Evolutionary conservation across 225 moss, liverwort and hornwort species (phyloP).

Genomic region (Physcomitrium patens): DNA sequence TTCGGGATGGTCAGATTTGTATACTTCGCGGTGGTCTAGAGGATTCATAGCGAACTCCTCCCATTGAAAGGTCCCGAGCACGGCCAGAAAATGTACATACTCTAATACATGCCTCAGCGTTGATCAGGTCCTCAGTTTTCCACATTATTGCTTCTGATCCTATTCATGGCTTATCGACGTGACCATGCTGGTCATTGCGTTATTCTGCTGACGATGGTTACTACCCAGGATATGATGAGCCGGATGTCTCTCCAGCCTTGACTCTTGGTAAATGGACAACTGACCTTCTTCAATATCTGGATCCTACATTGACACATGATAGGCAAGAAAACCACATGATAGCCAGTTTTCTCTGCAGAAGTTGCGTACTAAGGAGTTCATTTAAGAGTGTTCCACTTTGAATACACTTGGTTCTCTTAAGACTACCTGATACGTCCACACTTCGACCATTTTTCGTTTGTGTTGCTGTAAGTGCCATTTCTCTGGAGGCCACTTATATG

Average conservation of each 20-base stretch:
- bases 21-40: slow-evolving; percentile 41
- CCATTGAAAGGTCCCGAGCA: background rate
- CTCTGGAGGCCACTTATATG: too few species aligned
- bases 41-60: slow-evolving; percentile 24
- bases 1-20: slow-evolving; percentile 41
- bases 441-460: background rate
- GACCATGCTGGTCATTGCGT: background rate
- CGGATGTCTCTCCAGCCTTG: slow-evolving; percentile 21
- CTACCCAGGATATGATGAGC: slow-evolving; percentile 18
- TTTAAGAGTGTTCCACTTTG: background rate
- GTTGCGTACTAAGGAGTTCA: background rate
- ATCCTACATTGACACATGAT: background rate
- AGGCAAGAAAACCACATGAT: background rate
- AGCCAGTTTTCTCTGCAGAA: background rate
- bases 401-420: background rate
- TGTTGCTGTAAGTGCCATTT: background rate
- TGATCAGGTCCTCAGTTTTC: slow-evolving; percentile 20
- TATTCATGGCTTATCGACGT: background rate
- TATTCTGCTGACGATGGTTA: background rate
- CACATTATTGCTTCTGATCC: slow-evolving; percentile 5
- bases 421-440: background rate
- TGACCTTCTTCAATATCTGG: background rate
- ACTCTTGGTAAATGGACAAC: background rate
- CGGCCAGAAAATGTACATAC: slow-evolving; percentile 26
- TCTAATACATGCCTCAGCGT: slow-evolving; percentile 13